These are phyloP conservation scores for Poterioochromonas sp. DNA, from an alignment of 352 stramenopile genomes.

Conservation along the genomic window DNA sequence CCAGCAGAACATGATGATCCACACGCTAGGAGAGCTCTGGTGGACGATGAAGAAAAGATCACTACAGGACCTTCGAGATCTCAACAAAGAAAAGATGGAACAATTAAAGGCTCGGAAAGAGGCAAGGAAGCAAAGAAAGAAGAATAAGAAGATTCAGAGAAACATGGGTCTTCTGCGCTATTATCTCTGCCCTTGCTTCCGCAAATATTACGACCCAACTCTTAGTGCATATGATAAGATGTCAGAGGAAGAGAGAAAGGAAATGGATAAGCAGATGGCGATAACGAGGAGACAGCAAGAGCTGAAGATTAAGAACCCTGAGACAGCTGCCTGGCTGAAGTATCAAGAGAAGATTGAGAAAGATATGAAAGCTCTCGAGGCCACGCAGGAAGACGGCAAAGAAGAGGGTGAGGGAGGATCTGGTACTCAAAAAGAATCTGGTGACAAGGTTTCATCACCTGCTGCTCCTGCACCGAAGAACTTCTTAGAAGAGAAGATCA, in stretches of 20 bases:
- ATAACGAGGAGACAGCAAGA: neutral
- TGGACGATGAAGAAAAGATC: neutral
- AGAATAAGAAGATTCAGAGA: neutral
- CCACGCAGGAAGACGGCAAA: conserved; percentile 1
- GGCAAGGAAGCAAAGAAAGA: neutral
- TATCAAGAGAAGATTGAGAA: neutral
- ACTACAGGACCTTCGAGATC: neutral
- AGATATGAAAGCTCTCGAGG: conserved; percentile 12
- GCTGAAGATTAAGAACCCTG: conserved; percentile 18
- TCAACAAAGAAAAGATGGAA: neutral
- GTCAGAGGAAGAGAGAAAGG: too few species aligned
- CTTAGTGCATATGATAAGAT: too few species aligned
- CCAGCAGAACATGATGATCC: neutral
- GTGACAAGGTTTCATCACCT: conserved; percentile 20
- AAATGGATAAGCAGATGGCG: too few species aligned
- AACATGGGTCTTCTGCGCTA: neutral
- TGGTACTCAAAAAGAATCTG: conserved; percentile 9
- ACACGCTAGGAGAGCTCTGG: neutral
- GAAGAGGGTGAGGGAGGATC: conserved; percentile 2
- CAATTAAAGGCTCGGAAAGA: neutral
- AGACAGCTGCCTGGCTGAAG: neutral
- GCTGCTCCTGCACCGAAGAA: neutral
- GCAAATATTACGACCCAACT: neutral
- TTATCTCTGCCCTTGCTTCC: conserved; percentile 4
- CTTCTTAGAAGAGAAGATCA: neutral